Base-by-base conservation (phyloP, 1,284 basidiomycete genomes). In the Jaminaea rosea region DNA sequence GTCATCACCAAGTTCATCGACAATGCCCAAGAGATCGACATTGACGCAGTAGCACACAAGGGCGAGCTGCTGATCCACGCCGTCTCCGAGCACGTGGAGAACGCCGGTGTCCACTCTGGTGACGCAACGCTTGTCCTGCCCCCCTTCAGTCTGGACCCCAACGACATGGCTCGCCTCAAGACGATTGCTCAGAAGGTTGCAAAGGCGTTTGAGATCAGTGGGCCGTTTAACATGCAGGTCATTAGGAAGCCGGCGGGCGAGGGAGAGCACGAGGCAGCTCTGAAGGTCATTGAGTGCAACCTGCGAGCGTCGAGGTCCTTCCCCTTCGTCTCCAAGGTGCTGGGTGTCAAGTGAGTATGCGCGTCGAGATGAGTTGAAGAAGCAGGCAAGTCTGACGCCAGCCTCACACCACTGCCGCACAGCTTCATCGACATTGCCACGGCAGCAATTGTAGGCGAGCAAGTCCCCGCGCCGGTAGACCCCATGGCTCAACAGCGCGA, bases 261-360 rank as follows among this genome's bases (percentile, higher is more conserved):
- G 47, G 78, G 82, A 23, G 75, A 75, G 53, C 80, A 84, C 51
- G 77, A 78, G 57, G 80, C 85, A 7, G 79, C 82, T 55, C 82
- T 98, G 67, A 98, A 96, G 80, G 93, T 98, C 60, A 98, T 98
- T 62, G 93, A 98, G 77, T 98, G 94, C 77, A 98, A 98, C 78
- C 79, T 98, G 49, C 88, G 94, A 63, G 94, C 94, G 24, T 94
- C 91, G 42, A 84, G 94, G 41, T 94, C 89, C 44, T 98, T 97
- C 87, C 94, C 94, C 63, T 98, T 99, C 78, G 94, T 98, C 5
- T 93, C 88, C 60, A 98, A 98, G 79, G 94, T 98, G 19, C 81
- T 97, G 48, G 93, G 90, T 44, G 84, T 85, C 76, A 96, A 98
- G 51, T 53, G 46, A 36, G 44, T 46, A 19, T n/a, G 8, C 24